phyloP scores from a whole-genome alignment of 2,329 filamentous ascomycete genomes.

The Chaetomiaceae sp. region DNA sequence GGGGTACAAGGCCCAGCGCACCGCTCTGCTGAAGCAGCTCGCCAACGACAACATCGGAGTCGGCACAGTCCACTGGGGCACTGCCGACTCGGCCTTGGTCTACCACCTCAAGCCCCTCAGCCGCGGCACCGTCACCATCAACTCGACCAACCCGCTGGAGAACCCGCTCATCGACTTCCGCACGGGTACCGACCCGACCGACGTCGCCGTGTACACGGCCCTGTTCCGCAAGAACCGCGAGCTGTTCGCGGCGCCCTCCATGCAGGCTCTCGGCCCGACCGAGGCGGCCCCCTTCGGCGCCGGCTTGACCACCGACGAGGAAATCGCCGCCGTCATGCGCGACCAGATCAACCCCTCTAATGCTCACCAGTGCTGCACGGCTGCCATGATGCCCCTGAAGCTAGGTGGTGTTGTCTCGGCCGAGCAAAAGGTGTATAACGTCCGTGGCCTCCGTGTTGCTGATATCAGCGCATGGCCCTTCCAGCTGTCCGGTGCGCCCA shows the following conservation, averaged over 20 bases:
- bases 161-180: conserved; percentile 36
- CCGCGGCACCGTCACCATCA: conserved; percentile 36
- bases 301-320: conserved; percentile 25
- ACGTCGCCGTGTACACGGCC: conserved; percentile 33
- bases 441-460: conserved; percentile 17
- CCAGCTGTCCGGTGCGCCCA: conserved; percentile 21
- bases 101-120: conserved; percentile 37
- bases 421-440: conserved; percentile 21
- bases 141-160: conserved; percentile 32
- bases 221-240: conserved; percentile 33
- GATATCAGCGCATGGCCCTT: conserved; percentile 25
- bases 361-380: conserved; percentile 30
- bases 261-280: conserved; percentile 28
- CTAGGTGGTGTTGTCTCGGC: conserved; percentile 17
- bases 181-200: conserved; percentile 35
- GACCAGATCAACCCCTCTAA: conserved; percentile 23
- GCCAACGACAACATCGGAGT: conserved; percentile 25
- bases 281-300: conserved; percentile 29
- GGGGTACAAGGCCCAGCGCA: conserved; percentile 35
- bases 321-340: conserved; percentile 25
- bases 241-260: conserved; percentile 30
- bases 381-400: conserved; percentile 18
- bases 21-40: conserved; percentile 30
- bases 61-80: conserved; percentile 32
- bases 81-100: conserved; percentile 26